Conservation (phyloP, 225 moss, liverwort and hornwort species). For the Bryoerythrophyllum caledonicum region DNA sequence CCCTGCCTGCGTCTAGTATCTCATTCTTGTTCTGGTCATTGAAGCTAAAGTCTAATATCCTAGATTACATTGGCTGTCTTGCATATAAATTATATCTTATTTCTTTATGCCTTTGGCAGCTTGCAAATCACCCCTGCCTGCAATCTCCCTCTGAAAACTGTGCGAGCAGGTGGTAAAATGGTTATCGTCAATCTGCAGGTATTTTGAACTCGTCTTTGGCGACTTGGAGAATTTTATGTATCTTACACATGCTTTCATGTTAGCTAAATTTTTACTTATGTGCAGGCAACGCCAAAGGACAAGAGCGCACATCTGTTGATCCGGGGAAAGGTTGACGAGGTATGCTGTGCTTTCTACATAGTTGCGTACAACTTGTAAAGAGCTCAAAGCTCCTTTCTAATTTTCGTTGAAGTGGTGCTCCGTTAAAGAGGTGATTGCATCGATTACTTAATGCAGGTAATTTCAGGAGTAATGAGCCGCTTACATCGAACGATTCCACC, state of each 20-base stretch:
- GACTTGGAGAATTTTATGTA: background rate
- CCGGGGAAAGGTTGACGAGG: slow-evolving; percentile 89
- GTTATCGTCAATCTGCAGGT: slow-evolving; percentile 93
- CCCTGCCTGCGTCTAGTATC: slow-evolving; percentile 1
- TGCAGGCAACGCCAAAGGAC: slow-evolving; percentile 85
- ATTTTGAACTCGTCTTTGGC: background rate
- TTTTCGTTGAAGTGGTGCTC: background rate
- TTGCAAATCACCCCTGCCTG: slow-evolving; percentile 91
- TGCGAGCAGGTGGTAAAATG: slow-evolving; percentile 86
- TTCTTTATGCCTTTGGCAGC: slow-evolving; percentile 41
- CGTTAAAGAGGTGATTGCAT: slow-evolving; percentile 8
- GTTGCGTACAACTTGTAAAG: slow-evolving; percentile 1
- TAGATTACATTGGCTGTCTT: slow-evolving; percentile 4
- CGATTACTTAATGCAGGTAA: slow-evolving; percentile 53
- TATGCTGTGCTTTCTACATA: slow-evolving; percentile 25
- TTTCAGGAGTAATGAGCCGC: slow-evolving; percentile 67
- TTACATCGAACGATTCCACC: slow-evolving; percentile 75
- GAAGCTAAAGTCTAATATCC: slow-evolving; percentile 13
- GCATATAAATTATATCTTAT: background rate
- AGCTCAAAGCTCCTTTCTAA: slow-evolving; percentile 2
- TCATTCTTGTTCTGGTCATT: slow-evolving; percentile 7
- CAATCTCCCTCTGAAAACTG: slow-evolving; percentile 81
- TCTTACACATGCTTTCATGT: slow-evolving; percentile 7
- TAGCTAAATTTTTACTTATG: slow-evolving; percentile 3
- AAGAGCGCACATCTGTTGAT: slow-evolving; percentile 75